Base-by-base conservation (phyloP, 1,284 basidiomycete genomes). In the Malassezia restricta region DNA sequence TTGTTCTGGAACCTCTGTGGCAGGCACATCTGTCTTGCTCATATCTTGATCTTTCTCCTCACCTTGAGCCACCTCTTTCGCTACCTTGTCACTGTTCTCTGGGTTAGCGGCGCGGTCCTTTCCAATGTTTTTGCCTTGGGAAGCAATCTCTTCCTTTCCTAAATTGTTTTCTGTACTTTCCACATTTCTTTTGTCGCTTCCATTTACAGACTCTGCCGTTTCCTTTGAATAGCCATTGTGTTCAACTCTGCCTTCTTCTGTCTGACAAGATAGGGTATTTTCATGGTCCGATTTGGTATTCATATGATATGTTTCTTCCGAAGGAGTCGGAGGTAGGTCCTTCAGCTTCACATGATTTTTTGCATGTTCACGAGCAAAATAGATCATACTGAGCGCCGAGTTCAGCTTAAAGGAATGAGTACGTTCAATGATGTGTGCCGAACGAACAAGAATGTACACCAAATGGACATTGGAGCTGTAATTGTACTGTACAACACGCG, bases 341-440 rank as follows among this genome's bases (percentile, higher is more conserved):
- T 15, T 11, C 33, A 35, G 15, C 11, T 35, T 15, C 11, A 35
- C 33, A 35, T 35, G 9, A 20, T 27, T 32, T 14, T 40, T 40
- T 3, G 28, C 37, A 40, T 40, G 39, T 9, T 39, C 53, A n/a
- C 43, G 24, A 11, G 33, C 30, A 7, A 29, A 30, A 14, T 44
- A 30, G 8, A 51, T 33, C 11, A n/a, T 31, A 9, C 8, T 24
- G 4, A 56, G 28, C 2, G 49, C 49, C 0, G 28, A 39, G 3
- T 51, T 31, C 11, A 96, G 77, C 0, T 88, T 90, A 68, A 96
- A 92, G 0, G 84, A 87, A 2, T 87, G 86, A 8, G 96, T 78
- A 49, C 84, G 82, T 69, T 94, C 85, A 69, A 98, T 87, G 9
- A 80, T 77, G 62, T 84, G 83, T 68, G 89, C 85, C 0, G 84